Evolutionary conservation across 495 filamentous ascomycete species (phyloP), one percentile per base, ranked within the genome.

Genomic region (Letharia lupina): DNA sequence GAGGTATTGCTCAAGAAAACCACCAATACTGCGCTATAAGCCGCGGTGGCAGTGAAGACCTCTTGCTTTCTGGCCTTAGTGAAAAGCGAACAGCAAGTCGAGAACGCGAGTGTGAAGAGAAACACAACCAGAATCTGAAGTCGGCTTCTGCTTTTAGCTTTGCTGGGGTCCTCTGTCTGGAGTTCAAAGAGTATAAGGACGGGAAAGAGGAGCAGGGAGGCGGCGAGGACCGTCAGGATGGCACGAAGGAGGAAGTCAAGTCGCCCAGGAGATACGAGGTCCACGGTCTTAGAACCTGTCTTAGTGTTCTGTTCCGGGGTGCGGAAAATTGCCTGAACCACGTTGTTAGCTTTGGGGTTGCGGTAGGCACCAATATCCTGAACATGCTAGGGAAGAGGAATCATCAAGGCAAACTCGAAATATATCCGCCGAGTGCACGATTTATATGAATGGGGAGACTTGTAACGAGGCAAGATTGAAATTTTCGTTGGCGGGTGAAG

Each of bases 11-110:
- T 70, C 37, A 71, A 58, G 45, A 74, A 74, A 4, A 75, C 68
- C 0, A 74, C 71, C 28, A 75, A 63, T 3, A 75, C 69, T 4
- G 72, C 73, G 8, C 60, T 69, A 44, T 73, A 75, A 0, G 70
- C 73, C 1, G 72, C 71, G 3, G 70, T 74, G 1, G 68, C 72
- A 2, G 57, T 60, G 20, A 74, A 70, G 9, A 74, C 68, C 60
- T 75, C 70, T 12, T 74, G 73, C 37, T 60, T 71, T 61, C 50
- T 69, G 1, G 68, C 69, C 28, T 60, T 70, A 1, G 72, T 74
- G 40, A 70, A 66, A 20, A 71, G 23, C 2, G 72, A 67, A n/a
- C 61, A 65, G 20, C 39, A 66, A 23, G 66, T 58, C 1, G 69
- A 67, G 54, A 70, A 68, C 0, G 66, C 15, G 4, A 73, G 52